Percentiles rank a stretch among this genome's conserved stretches.
These are phyloP conservation scores for Maudiozyma saulgeensis DNA, from an alignment of 805 yeast genomes.

Conservation along the genomic window DNA sequence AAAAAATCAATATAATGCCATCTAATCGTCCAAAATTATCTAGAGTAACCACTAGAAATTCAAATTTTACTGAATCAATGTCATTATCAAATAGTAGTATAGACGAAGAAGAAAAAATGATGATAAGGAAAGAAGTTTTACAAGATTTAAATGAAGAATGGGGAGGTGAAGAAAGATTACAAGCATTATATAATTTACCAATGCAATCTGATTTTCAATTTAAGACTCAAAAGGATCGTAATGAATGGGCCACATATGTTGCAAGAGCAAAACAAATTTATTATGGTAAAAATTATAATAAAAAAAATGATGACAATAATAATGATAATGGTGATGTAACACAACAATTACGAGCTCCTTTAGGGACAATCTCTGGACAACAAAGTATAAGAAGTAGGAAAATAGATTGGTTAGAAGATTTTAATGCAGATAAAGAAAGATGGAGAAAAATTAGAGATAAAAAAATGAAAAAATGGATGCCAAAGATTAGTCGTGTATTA, in stretches of 20 bases:
- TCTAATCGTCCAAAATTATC: background rate
- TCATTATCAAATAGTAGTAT: background rate
- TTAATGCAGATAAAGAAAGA: slow-evolving; percentile 20
- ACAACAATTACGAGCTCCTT: background rate
- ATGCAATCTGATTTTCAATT: slow-evolving; percentile 19
- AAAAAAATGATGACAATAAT: no score
- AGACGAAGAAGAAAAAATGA: slow-evolving; percentile 10
- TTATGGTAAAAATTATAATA: slow-evolving; percentile 6
- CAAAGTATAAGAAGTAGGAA: slow-evolving; percentile 1
- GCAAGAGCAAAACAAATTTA: slow-evolving; percentile 22
- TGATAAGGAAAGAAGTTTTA: slow-evolving; percentile 18
- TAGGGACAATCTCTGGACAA: background rate
- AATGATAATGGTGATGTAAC: background rate
- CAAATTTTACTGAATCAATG: background rate
- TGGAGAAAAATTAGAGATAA: slow-evolving; percentile 33
- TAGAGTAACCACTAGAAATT: background rate
- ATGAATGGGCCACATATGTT: slow-evolving; percentile 24
- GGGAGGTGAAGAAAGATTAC: slow-evolving; percentile 64
- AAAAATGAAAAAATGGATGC: slow-evolving; percentile 55
- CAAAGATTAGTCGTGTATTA: slow-evolving; percentile 48
- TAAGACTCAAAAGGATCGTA: slow-evolving; percentile 21
- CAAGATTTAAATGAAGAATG: slow-evolving; percentile 45
- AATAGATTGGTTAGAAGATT: slow-evolving; percentile 18
- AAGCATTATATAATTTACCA: slow-evolving; percentile 36
- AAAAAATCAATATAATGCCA: background rate